A percentile compares a stretch with the other conserved stretches of the same genome.
Evolutionary conservation across 257 asterid genomes (phyloP).

Genomic region (Linaria vulgaris): DNA sequence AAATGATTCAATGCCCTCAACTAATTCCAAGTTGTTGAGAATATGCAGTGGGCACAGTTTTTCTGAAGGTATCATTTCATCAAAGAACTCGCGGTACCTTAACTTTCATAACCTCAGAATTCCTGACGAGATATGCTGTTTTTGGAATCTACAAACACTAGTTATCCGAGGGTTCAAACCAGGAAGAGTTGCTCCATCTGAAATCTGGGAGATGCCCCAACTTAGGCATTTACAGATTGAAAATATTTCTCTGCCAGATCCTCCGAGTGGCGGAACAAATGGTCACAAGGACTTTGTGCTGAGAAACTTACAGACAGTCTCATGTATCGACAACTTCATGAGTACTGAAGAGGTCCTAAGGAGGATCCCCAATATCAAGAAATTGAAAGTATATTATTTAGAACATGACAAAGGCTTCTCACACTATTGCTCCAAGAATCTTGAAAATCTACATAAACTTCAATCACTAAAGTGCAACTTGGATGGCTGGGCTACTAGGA

Average conservation of each 20-base stretch:
- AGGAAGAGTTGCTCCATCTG: background rate
- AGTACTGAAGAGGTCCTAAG: background rate
- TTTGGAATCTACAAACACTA: conserved; percentile 13
- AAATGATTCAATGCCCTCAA: too few relatives aligned
- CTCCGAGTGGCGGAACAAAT: background rate
- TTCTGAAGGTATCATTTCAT: background rate
- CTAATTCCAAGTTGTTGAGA: too few relatives aligned
- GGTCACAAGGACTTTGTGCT: background rate
- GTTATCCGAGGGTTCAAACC: background rate
- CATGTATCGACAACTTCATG: background rate
- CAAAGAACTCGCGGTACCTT: conserved; percentile 2
- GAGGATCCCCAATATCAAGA: conserved; percentile 19
- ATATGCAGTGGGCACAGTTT: background rate
- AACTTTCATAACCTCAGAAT: background rate
- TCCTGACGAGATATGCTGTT: background rate
- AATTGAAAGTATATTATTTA: background rate
- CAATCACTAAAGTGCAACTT: too few relatives aligned
- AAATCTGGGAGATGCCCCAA: conserved; percentile 20
- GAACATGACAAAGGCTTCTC: too few relatives aligned
- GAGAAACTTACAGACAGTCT: conserved; percentile 14
- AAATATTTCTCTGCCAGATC: conserved; percentile 2
- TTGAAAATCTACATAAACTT: too few relatives aligned
- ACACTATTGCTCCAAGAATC: too few relatives aligned
- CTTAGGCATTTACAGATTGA: background rate
- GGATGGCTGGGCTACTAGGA: too few relatives aligned